Evolutionary conservation across 75 land plant species (phyloP), one percentile per base, ranked within the genome.

Genomic region (Pseudotsuga menziesii): DNA sequence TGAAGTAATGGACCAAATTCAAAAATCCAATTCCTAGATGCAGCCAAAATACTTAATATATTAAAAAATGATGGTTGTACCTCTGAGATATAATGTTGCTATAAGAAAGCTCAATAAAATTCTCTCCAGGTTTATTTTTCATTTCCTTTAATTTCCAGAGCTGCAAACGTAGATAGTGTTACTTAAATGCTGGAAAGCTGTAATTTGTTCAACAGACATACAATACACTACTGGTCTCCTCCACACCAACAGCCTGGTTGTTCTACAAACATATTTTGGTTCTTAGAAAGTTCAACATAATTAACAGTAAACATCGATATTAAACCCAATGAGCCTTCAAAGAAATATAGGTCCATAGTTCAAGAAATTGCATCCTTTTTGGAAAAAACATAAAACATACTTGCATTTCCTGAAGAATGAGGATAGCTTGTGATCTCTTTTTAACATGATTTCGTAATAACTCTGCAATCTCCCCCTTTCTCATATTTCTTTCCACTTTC

Each of bases 81-180:
- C 72, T 67, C 72, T 67, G 72, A 19, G 20, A 20, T 67, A 67
- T 39, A 67, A 67, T 19, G 39, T 67, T 22, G 9, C 20, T 39
- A 44, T 67, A 67, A 67, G 72, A 32, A 67, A 67, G 72, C 44
- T 67, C 72, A 67, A 67, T 67, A 20, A 39, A 67, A 67, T 41
- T 39, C 36, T 39, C 8, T 17, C 52, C 72, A 39, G 12, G 72
- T n/a, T 67, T 39, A 39, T 23, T 36, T 67, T 39, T 67, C 7
- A 67, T 67, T 16, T 67, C 72, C 72, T 67, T 67, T 17, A 67
- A 2, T 29, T 39, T 67, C 72, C 72, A 67, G 20, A 39, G 48
- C 72, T 67, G 72, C 41, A 20, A 5, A 61, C 8, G 36, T 39
- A 67, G 72, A 67, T 67, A 7, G 69, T 29, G 41, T 36, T 7